Conservation (phyloP, 768 basidiomycete species). For the Tulasnella sp. region DNA sequence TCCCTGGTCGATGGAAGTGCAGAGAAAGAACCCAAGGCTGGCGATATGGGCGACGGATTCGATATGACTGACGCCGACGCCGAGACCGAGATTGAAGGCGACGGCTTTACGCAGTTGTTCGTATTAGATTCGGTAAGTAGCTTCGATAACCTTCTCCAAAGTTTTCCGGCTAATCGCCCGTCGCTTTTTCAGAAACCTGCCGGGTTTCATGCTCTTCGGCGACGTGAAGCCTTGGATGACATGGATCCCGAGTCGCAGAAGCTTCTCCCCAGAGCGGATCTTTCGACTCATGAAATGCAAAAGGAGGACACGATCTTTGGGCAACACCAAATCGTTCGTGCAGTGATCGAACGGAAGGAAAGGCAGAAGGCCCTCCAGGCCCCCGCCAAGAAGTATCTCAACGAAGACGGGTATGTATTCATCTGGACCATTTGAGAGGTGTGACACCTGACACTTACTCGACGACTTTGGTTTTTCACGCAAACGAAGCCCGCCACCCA, state of each 20-base stretch:
- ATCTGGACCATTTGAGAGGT: neutral
- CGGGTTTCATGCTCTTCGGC: conserved; percentile 12
- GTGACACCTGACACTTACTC: neutral
- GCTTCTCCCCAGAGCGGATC: conserved; percentile 51
- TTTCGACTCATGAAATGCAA: conserved; percentile 44
- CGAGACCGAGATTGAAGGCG: conserved; percentile 27
- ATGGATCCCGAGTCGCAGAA: conserved; percentile 53
- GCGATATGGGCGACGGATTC: neutral
- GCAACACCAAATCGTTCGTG: conserved; percentile 59
- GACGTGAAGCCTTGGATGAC: conserved; percentile 36
- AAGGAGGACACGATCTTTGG: conserved; percentile 69
- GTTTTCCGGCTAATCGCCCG: too few relatives aligned
- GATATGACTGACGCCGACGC: conserved; percentile 24
- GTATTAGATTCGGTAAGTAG: conserved; percentile 28
- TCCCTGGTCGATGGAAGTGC: neutral
- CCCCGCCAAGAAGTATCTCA: conserved; percentile 48
- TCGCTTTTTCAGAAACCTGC: conserved; percentile 10
- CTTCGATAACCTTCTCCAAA: neutral
- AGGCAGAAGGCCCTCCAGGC: conserved; percentile 34
- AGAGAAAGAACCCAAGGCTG: neutral
- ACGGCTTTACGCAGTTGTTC: conserved; percentile 34
- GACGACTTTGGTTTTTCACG: conserved; percentile 11
- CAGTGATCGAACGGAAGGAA: conserved; percentile 42
- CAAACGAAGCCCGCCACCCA: conserved; percentile 12
- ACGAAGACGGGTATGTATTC: conserved; percentile 57